phyloP scores from a whole-genome alignment of 352 stramenopile genomes.

The Globisporangium spinosum region DNA sequence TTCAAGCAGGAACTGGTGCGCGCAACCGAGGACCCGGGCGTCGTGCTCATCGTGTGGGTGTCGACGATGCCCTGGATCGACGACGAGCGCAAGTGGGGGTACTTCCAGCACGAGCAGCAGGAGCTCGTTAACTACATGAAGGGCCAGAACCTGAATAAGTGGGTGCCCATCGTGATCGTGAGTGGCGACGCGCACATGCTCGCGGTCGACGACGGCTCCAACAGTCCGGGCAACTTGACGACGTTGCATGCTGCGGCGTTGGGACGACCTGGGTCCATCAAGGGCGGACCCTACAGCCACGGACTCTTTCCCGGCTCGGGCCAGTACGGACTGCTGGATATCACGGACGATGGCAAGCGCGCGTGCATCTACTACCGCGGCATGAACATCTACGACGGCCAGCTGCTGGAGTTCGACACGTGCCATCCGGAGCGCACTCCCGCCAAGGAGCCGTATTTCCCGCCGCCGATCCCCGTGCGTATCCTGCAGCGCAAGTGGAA shows the following conservation, averaged over 20 bases:
- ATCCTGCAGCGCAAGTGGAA: conserved; percentile 52
- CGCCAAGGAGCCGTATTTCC: conserved; percentile 48
- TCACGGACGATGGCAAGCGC: conserved; percentile 63
- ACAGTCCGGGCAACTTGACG: conserved; percentile 73
- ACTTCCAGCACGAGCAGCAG: conserved; percentile 76
- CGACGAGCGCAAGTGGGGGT: conserved; percentile 84
- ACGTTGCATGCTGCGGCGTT: conserved; percentile 80
- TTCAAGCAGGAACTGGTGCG: conserved; percentile 77
- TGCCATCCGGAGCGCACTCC: conserved; percentile 69
- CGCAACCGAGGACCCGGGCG: conserved; percentile 44
- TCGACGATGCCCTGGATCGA: conserved; percentile 88
- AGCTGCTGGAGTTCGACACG: conserved; percentile 72
- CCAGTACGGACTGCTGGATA: conserved; percentile 79
- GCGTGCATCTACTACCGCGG: conserved; percentile 74
- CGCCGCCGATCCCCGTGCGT: conserved; percentile 53
- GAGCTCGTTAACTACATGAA: conserved; percentile 78
- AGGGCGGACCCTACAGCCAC: conserved; percentile 87
- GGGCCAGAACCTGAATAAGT: conserved; percentile 55
- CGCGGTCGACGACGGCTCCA: conserved; percentile 72
- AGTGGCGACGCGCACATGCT: conserved; percentile 90
- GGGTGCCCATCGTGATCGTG: conserved; percentile 76
- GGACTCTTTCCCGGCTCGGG: conserved; percentile 72
- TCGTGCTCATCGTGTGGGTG: conserved; percentile 81
- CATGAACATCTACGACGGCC: conserved; percentile 49
- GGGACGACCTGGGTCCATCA: conserved; percentile 75